A percentile compares a stretch with the other conserved stretches of the same genome.
Evolutionary conservation across 208 protist genomes (phyloP).

Genomic region (Trypanosomatidae sp.): DNA sequence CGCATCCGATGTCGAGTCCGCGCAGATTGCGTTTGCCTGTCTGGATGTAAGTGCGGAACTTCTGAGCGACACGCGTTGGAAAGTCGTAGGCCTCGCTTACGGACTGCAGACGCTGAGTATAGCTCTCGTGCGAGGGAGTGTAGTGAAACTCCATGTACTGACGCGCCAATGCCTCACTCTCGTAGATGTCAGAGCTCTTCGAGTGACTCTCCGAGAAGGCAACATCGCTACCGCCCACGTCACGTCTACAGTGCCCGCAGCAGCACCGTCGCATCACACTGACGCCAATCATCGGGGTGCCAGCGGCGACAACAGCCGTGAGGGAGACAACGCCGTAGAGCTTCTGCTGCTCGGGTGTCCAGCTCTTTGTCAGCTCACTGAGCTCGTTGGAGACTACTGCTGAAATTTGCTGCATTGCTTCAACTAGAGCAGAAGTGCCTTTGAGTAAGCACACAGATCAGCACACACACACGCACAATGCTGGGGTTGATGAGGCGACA

Average conservation of each 20-base stretch:
- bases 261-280: background rate
- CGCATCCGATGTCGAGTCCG: constrained; percentile 82
- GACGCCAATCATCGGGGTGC: constrained; percentile 3
- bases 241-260: background rate
- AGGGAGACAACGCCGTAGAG: constrained; percentile 11
- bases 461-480: background rate
- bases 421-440: background rate
- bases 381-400: background rate
- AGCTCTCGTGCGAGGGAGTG: constrained; percentile 54
- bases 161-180: constrained; percentile 47
- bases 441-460: too few species aligned
- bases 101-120: constrained; percentile 34
- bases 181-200: constrained; percentile 64
- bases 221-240: background rate
- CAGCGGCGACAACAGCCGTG: constrained; percentile 12
- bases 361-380: constrained; percentile 4
- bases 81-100: constrained; percentile 74
- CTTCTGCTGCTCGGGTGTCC: constrained; percentile 16
- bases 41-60: constrained; percentile 43
- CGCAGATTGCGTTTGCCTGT: constrained; percentile 26
- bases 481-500: background rate
- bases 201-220: constrained; percentile 9
- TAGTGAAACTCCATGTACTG: constrained; percentile 91
- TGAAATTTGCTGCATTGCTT: background rate
- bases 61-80: constrained; percentile 57